Percentiles rank a stretch among this genome's conserved stretches.
Evolutionary conservation across 345 rosid genomes (phyloP).

Genomic region (Gossypium rotundifolium): DNA sequence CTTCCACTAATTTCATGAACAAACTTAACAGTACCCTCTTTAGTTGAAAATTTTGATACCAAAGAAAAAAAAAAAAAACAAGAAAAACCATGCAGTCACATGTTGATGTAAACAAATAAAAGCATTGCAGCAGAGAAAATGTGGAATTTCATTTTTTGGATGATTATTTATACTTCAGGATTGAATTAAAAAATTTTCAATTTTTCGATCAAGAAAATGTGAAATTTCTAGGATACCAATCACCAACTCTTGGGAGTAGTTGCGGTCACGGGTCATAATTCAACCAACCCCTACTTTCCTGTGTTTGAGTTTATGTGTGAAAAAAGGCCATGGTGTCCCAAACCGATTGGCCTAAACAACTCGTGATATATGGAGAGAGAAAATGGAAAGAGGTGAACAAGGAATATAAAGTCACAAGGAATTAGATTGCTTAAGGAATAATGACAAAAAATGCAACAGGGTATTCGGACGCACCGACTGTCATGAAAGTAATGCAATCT

Average conservation of each 20-base stretch:
- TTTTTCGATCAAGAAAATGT: too few species aligned
- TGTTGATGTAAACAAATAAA: background rate
- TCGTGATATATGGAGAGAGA: background rate
- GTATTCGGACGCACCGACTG: background rate
- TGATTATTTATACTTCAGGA: too few species aligned
- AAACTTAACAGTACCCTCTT: too few species aligned
- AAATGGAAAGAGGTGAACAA: background rate
- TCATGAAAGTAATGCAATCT: slow-evolving; percentile 1
- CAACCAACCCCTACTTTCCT: background rate
- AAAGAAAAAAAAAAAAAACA: too few species aligned
- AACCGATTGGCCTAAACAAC: background rate
- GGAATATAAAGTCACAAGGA: background rate
- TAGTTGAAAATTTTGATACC: background rate
- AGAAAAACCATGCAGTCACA: background rate
- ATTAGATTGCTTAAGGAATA: background rate
- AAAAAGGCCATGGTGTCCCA: background rate
- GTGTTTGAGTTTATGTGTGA: background rate
- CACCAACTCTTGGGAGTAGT: background rate
- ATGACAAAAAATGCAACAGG: background rate
- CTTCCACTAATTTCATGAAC: too few species aligned
- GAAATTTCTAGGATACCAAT: too few species aligned
- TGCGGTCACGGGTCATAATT: slow-evolving; percentile 6
- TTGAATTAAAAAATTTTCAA: too few species aligned
- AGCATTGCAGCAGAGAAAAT: background rate
- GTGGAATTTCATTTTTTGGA: background rate